Base-by-base conservation (phyloP, 2,329 filamentous ascomycete species). In the Pseudogymnoascus pannorum region DNA sequence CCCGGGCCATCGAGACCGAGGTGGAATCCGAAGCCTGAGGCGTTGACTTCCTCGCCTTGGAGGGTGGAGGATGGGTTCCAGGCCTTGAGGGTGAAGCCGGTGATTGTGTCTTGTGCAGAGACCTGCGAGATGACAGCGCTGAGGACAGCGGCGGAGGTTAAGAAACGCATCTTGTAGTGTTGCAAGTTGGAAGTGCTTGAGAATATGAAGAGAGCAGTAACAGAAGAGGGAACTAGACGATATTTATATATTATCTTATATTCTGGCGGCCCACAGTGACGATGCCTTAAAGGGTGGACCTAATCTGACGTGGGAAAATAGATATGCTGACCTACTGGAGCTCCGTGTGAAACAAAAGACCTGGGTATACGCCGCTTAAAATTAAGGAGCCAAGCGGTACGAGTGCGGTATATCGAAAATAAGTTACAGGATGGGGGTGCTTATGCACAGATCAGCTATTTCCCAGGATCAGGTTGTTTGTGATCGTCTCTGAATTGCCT, bases 21-120 rank as follows among this genome's bases (percentile, higher is more conserved):
- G 66, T 72, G 82, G 74, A 85, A 82, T 54, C 74, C 74, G 31
- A 72, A 69, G 36, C 75, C 76, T n/a, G 72, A 72, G 35, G 81
- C 81, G 44, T 77, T 77, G 63, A 84, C 68, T 12, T 72, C 65
- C 12, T 72, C 68, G 18, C 76, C 71, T 70, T 85, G 79, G 67
- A 84, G 26, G 12, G 48, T 12, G 12, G 26, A 63, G 7, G 59
- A 60, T 4, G 64, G 62, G 16, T 64, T 42, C 22, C 60, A 68
- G 69, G 76, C 70, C 64, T 78, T 75, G 67, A 80, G 75, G 60
- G 67, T 69, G 67, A 80, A 81, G 66, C 74, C 58, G 51, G 59
- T 60, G 62, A 67, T 66, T 26, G 42, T 12, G 61, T 65, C 65
- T 11, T 42, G 48, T 18, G 63, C 44, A 3, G 44, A 51, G 44